phyloP scores from a whole-genome alignment of 2,329 filamentous ascomycete genomes.

The Fusarium drepaniforme region DNA sequence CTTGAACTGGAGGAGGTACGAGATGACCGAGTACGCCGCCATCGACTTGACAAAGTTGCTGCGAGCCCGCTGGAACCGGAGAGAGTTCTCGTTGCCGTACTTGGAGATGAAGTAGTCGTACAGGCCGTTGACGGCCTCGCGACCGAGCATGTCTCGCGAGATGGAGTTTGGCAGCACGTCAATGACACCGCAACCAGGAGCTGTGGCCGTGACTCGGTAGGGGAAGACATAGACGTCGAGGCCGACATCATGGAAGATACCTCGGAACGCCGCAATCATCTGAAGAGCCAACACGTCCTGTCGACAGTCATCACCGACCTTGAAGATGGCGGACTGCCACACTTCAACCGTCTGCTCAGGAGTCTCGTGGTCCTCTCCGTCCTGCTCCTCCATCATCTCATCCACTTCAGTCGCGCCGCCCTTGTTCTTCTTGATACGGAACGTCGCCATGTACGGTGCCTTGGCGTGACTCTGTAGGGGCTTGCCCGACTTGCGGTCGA shows the following conservation, averaged over 20 bases:
- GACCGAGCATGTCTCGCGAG: slow-evolving; percentile 97
- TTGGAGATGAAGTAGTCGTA: slow-evolving; percentile 99
- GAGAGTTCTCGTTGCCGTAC: slow-evolving; percentile 95
- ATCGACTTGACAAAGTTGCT: slow-evolving; percentile 99
- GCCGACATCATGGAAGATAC: slow-evolving; percentile 95
- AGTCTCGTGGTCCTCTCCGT: slow-evolving; percentile 49
- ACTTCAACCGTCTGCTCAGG: slow-evolving; percentile 80
- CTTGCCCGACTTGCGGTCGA: slow-evolving; percentile 97
- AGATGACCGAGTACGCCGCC: slow-evolving; percentile 98
- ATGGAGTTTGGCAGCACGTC: slow-evolving; percentile 98
- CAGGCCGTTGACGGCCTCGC: slow-evolving; percentile 96
- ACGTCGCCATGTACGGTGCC: slow-evolving; percentile 98
- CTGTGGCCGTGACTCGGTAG: slow-evolving; percentile 96
- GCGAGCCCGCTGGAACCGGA: slow-evolving; percentile 93
- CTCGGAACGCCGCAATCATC: slow-evolving; percentile 97
- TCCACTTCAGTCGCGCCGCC: slow-evolving; percentile 64
- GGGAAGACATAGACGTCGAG: slow-evolving; percentile 98
- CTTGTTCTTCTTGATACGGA: slow-evolving; percentile 90
- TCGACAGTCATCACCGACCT: slow-evolving; percentile 97
- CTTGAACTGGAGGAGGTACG: slow-evolving; percentile 97
- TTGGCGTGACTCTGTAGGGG: slow-evolving; percentile 98
- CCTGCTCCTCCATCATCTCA: slow-evolving; percentile 62
- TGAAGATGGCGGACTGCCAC: slow-evolving; percentile 99
- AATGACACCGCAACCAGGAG: slow-evolving; percentile 96
- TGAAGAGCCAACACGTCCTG: slow-evolving; percentile 97